A percentile compares a stretch with the other conserved stretches of the same genome.
These are phyloP conservation scores for Biscogniauxia sp. DNA, from an alignment of 2,329 filamentous ascomycete genomes.

Conservation along the genomic window DNA sequence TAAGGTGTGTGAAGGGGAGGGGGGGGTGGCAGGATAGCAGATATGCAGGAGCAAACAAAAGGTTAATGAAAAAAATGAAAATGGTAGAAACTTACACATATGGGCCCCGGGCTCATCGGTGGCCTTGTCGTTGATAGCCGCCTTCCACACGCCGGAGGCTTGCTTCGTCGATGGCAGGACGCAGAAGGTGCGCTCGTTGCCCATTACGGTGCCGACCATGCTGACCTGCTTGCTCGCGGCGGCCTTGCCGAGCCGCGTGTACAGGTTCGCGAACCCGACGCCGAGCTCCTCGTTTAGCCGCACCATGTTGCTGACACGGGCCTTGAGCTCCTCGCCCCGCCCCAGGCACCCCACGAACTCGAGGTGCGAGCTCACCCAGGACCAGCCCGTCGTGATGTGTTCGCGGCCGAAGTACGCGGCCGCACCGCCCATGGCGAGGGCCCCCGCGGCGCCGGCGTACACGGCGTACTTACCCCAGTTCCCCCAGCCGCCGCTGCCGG, in stretches of 20 bases:
- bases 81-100: constrained; percentile 52
- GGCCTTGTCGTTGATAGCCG: constrained; percentile 75
- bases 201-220: constrained; percentile 58
- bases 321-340: constrained; percentile 76
- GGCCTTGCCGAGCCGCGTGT: constrained; percentile 75
- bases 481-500: constrained; percentile 56
- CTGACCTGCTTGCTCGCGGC: constrained; percentile 53
- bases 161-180: constrained; percentile 65
- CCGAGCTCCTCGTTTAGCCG: constrained; percentile 61
- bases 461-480: constrained; percentile 83
- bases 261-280: constrained; percentile 82
- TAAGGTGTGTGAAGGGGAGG: not conserved
- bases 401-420: constrained; percentile 86
- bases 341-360: constrained; percentile 91
- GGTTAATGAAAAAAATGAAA: not conserved
- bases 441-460: constrained; percentile 79
- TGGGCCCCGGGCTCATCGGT: constrained; percentile 79
- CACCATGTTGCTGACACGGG: constrained; percentile 68
- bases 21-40: no score
- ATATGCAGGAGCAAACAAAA: no score
- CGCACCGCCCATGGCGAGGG: constrained; percentile 77
- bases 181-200: constrained; percentile 82
- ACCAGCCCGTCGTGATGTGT: constrained; percentile 70
- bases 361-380: constrained; percentile 85
- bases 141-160: constrained; percentile 58